Conservation (phyloP, 2,329 filamentous ascomycete genomes). For the Colletotrichum liriopes region DNA sequence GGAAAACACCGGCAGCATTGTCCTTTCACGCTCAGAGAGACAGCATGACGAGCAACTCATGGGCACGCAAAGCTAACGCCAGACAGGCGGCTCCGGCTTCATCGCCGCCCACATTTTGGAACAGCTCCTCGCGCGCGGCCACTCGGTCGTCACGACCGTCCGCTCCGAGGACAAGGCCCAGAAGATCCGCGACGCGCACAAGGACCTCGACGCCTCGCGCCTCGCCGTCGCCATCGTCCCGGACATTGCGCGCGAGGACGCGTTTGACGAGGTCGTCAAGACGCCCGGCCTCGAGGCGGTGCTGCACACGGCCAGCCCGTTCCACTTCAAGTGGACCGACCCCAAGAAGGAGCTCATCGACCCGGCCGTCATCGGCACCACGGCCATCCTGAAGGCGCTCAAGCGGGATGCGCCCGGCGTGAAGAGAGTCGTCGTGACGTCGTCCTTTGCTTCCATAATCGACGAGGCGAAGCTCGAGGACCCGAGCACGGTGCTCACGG, state of each 20-base stretch:
- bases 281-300: slow-evolving; percentile 68
- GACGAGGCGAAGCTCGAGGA: slow-evolving; percentile 56
- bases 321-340: slow-evolving; percentile 69
- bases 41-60: neutral
- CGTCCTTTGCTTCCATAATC: slow-evolving; percentile 69
- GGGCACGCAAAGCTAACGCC: neutral
- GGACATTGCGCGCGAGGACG: slow-evolving; percentile 81
- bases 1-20: neutral
- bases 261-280: slow-evolving; percentile 78
- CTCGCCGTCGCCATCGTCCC: slow-evolving; percentile 76
- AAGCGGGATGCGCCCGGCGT: slow-evolving; percentile 72
- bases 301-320: slow-evolving; percentile 74
- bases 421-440: slow-evolving; percentile 78
- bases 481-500: slow-evolving; percentile 60
- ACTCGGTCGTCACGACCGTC: slow-evolving; percentile 71
- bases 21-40: neutral
- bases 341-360: slow-evolving; percentile 69
- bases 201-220: slow-evolving; percentile 57
- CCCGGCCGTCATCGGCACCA: slow-evolving; percentile 72
- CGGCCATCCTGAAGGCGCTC: slow-evolving; percentile 80
- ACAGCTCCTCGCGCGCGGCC: slow-evolving; percentile 65
- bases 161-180: slow-evolving; percentile 68
- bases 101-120: slow-evolving; percentile 70
- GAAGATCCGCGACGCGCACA: slow-evolving; percentile 66
- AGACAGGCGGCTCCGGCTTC: slow-evolving; percentile 66